phyloP scores from a whole-genome alignment of 768 basidiomycete species.

The Gloeophyllum trabeum region DNA sequence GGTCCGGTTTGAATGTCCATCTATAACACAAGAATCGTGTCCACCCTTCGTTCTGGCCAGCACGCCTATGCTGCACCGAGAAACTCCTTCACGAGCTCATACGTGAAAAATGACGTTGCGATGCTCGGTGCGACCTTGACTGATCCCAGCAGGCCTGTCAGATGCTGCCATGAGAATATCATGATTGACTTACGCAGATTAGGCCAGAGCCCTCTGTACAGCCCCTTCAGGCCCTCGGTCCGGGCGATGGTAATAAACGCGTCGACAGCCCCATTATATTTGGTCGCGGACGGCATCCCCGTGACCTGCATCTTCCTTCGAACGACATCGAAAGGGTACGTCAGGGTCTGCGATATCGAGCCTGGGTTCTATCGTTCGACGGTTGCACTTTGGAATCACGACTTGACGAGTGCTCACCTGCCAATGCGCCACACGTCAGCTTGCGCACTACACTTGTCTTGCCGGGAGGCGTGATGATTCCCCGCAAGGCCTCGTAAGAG shows the following conservation, averaged over 20 bases:
- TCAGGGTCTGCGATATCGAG: conserved; percentile 88
- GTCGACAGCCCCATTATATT: conserved; percentile 75
- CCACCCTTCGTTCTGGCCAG: too few species aligned
- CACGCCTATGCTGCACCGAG: conserved; percentile 26
- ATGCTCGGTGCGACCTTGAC: conserved; percentile 91
- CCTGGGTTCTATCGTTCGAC: too few species aligned
- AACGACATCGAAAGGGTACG: conserved; percentile 92
- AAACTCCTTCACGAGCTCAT: conserved; percentile 53
- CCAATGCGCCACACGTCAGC: conserved; percentile 76
- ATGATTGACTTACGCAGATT: conserved; percentile 56
- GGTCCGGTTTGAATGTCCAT: too few species aligned
- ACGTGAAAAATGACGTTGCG: conserved; percentile 77
- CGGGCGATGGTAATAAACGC: conserved; percentile 59
- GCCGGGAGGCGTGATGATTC: conserved; percentile 72
- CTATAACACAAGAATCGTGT: too few species aligned
- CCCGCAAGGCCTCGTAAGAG: conserved; percentile 78
- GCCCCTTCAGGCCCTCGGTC: conserved; percentile 63
- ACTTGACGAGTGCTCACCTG: too few species aligned
- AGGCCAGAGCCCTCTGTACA: conserved; percentile 85
- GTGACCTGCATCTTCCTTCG: conserved; percentile 93
- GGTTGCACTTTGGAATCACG: too few species aligned
- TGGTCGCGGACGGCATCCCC: conserved; percentile 56
- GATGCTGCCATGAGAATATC: too few species aligned
- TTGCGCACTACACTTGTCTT: conserved; percentile 60
- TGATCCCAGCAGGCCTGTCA: conserved; percentile 16